A percentile compares a stretch with the other conserved stretches of the same genome.
Evolutionary conservation across 2,329 filamentous ascomycete genomes (phyloP).

Genomic region (Aureobasidium leucospermi): DNA sequence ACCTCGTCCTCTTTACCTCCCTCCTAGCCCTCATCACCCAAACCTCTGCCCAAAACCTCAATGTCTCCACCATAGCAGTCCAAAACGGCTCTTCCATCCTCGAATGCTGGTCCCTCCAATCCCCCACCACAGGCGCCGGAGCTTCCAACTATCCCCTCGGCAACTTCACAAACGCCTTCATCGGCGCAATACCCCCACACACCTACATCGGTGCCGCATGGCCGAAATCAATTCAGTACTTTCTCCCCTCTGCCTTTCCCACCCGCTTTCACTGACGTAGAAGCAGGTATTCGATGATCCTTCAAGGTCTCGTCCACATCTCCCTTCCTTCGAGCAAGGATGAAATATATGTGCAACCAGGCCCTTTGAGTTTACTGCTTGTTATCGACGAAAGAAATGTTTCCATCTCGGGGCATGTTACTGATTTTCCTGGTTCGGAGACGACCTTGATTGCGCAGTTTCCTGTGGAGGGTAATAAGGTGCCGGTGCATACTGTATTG

Average conservation of each 20-base stretch:
- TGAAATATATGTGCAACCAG: not conserved
- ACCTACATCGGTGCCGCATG: conserved; percentile 3
- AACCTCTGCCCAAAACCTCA: not conserved
- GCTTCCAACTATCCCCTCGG: conserved; percentile 5
- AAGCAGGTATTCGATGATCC: not conserved
- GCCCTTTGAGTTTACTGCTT: not conserved
- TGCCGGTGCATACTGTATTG: not conserved
- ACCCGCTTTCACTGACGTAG: not conserved
- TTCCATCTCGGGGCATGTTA: not conserved
- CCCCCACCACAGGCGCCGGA: not conserved
- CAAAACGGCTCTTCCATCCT: not conserved
- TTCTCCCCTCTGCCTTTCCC: not conserved
- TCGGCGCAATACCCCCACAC: conserved; percentile 3
- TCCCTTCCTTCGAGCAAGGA: not conserved
- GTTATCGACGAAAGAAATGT: not conserved
- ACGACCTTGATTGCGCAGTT: not conserved
- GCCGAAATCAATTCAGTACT: not conserved
- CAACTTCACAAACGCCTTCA: conserved; percentile 2
- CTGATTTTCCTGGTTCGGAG: conserved; percentile 1
- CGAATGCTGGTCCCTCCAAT: conserved; percentile 2
- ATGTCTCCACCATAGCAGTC: not conserved
- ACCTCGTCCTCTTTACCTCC: not conserved
- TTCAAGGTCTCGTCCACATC: conserved; percentile 1
- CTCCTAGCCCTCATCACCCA: not conserved
- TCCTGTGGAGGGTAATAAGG: not conserved